Percentiles rank a stretch among this genome's conserved stretches.
phyloP scores from a whole-genome alignment of 2,329 filamentous ascomycete species.

The Colletotrichum abscissum region DNA sequence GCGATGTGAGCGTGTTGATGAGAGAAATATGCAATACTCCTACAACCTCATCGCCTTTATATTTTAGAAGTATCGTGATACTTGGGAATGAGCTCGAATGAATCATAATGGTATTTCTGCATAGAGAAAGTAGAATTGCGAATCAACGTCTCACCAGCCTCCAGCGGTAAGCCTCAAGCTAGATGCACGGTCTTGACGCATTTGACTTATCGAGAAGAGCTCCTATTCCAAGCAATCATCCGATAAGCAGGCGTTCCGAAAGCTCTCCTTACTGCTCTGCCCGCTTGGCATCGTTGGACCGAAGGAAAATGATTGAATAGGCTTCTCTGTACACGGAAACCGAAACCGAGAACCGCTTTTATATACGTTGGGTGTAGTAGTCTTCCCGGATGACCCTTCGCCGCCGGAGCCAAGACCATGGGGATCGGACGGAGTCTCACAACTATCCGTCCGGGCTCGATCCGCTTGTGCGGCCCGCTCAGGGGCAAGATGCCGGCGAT shows the following conservation, averaged over 20 bases:
- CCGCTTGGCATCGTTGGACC: not conserved
- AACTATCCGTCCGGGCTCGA: not conserved
- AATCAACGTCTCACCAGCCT: not conserved
- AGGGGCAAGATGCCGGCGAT: not conserved
- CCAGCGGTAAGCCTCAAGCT: not conserved
- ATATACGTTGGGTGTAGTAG: not conserved
- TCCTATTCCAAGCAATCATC: not conserved
- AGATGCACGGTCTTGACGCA: not conserved
- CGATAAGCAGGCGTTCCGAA: not conserved
- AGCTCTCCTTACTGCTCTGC: not conserved
- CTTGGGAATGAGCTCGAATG: not conserved
- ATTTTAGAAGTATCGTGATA: not conserved
- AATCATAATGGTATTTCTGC: not conserved
- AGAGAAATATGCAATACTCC: not conserved
- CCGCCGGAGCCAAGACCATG: not conserved
- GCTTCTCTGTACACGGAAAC: not conserved
- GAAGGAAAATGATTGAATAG: not conserved
- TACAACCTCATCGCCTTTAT: not conserved
- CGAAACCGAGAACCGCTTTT: not conserved
- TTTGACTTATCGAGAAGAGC: not conserved
- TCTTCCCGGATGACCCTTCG: not conserved
- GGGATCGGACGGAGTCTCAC: not conserved
- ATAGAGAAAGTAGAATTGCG: not conserved
- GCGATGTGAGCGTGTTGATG: not conserved
- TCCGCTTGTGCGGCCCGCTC: not conserved